Percentiles rank a stretch among this genome's conserved stretches.
phyloP scores from a whole-genome alignment of 2,329 filamentous ascomycete species.

The Zalaria obscura region DNA sequence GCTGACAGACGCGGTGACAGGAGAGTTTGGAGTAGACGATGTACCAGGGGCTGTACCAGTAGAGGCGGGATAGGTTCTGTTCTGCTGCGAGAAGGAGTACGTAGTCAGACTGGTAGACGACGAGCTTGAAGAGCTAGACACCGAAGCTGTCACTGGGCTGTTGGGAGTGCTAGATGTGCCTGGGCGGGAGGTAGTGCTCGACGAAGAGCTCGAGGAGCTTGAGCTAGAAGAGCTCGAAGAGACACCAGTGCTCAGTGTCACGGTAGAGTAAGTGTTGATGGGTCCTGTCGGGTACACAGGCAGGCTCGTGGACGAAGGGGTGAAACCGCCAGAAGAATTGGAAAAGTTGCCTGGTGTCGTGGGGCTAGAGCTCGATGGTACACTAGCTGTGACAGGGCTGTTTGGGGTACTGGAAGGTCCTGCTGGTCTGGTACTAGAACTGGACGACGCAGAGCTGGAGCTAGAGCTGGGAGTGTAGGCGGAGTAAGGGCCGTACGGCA shows the following conservation, averaged over 20 bases:
- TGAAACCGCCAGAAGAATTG: too few species aligned
- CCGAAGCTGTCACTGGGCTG: background rate
- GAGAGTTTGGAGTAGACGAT: background rate
- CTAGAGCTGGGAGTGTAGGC: background rate
- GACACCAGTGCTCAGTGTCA: too few species aligned
- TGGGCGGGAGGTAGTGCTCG: too few species aligned
- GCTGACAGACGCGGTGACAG: background rate
- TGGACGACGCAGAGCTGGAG: background rate
- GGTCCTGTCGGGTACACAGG: too few species aligned
- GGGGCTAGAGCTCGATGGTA: background rate
- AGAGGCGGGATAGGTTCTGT: background rate
- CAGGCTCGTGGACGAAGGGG: too few species aligned
- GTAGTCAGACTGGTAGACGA: too few species aligned
- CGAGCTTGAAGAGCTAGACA: background rate
- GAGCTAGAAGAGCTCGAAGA: too few species aligned
- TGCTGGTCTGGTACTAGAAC: conserved; percentile 1
- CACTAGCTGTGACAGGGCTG: background rate
- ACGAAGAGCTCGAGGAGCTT: too few species aligned
- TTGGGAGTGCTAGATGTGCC: background rate
- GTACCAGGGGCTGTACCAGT: background rate
- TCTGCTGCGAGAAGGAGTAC: too few species aligned
- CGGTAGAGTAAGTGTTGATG: too few species aligned
- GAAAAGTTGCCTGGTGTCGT: background rate
- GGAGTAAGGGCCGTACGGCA: background rate
- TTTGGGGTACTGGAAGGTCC: background rate